Base-by-base conservation (phyloP, 306 rosid species). In the Gleditsia sinensis region DNA sequence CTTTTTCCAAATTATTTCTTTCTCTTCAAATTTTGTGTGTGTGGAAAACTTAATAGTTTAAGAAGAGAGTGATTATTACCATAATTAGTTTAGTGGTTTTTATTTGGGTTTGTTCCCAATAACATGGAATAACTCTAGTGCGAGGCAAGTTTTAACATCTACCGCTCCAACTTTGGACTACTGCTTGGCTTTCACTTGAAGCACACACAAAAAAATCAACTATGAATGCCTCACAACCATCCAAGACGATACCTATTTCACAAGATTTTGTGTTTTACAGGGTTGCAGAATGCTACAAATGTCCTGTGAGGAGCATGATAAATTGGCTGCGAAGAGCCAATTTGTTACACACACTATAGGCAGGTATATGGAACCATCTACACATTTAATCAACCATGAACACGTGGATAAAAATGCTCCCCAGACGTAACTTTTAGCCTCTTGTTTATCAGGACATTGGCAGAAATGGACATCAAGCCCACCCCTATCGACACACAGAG, bases 261-360 rank as follows among this genome's bases (percentile, higher is more conserved):
- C 3, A 0, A 23, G 27, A 11, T 49, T 33, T 48, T 27, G 16
- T 54, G 32, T 59, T 57, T 23, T 7, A 5, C 57, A 87, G 92
- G 95, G 95, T 71, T 89, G 95, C 80, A 82, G 55, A 65, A 89
- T 89, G 95, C 72, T 85, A 13, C 76, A 85, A 59, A 87, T 89
- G 87, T 43, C 90, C 33, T 87, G 92, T 51, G 87, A 83, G 75
- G 95, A 85, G 56, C 95, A 89, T 69, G 95, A 89, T 77, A 80
- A 69, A 79, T 23, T 82, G 46, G 90, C 92, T 51, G 91, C 95
- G 0, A 85, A 70, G 71, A 87, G 88, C 78, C 95, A 89, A 73
- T 87, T 89, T 67, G 50, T 87, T 39, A 83, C 95, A 7, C 95
- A 89, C 83, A 77, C 87, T 9, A 82, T 89, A 50, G 95, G 88